Conservation (phyloP, 192 early-diverging fungal species). For the Blastocladiella britannica region DNA sequence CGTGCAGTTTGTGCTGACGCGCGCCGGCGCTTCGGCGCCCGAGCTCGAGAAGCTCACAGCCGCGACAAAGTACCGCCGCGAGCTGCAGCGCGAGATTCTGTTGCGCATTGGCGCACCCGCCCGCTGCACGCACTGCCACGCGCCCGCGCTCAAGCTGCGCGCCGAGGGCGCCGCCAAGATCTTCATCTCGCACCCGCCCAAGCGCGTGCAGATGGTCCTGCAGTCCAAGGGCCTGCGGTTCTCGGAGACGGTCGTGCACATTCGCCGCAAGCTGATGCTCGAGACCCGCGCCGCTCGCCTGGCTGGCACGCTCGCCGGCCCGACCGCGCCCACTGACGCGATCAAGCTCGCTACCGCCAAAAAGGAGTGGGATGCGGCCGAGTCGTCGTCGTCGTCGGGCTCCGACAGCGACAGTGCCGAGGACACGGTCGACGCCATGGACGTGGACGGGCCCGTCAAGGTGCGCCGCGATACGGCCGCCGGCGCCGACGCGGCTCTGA, state of each 20-base stretch:
- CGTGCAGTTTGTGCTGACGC: too few species aligned
- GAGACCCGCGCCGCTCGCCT: too few species aligned
- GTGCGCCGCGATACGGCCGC: slow-evolving; percentile 4
- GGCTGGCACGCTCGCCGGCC: too few species aligned
- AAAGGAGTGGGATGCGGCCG: slow-evolving; percentile 8
- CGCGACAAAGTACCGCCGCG: slow-evolving; percentile 19
- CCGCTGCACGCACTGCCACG: slow-evolving; percentile 23
- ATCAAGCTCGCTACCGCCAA: slow-evolving; percentile 10
- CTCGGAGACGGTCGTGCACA: slow-evolving; percentile 16
- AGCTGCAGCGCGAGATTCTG: slow-evolving; percentile 25
- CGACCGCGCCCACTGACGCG: slow-evolving; percentile 12
- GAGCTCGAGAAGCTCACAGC: slow-evolving; percentile 11
- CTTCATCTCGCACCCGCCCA: slow-evolving; percentile 49
- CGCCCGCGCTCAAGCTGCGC: slow-evolving; percentile 29
- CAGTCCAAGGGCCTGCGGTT: slow-evolving; percentile 27
- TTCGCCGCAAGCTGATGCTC: too few species aligned
- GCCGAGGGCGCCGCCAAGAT: slow-evolving; percentile 67
- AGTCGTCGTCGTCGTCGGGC: slow-evolving; percentile 3
- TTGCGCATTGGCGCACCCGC: slow-evolving; percentile 12
- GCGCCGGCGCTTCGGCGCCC: too few species aligned
- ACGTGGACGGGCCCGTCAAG: slow-evolving; percentile 14
- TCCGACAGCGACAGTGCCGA: neutral
- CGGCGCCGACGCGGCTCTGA: too few species aligned
- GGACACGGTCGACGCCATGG: slow-evolving; percentile 7
- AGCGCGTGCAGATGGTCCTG: slow-evolving; percentile 42